Evolutionary conservation across 2,329 filamentous ascomycete genomes (phyloP).

Genomic region (Cadophora sp.): DNA sequence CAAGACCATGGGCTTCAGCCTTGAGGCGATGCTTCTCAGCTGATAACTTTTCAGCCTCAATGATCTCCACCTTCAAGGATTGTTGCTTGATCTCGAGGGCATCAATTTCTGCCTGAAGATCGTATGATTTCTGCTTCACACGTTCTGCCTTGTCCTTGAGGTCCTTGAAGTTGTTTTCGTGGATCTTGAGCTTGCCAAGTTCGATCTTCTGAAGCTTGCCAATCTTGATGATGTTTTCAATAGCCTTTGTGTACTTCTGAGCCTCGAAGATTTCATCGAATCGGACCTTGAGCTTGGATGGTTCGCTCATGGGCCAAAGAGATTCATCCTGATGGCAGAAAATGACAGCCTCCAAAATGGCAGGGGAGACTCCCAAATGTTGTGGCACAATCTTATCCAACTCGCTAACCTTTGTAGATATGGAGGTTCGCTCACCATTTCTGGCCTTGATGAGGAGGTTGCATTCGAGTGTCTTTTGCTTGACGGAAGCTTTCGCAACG

Average conservation of each 20-base stretch:
- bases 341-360: conserved; percentile 92
- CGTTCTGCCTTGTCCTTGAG: conserved; percentile 86
- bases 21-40: conserved; percentile 75
- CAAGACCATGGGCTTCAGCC: conserved; percentile 74
- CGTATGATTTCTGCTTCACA: conserved; percentile 68
- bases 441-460: conserved; percentile 73
- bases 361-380: conserved; percentile 86
- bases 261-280: conserved; percentile 99
- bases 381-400: conserved; percentile 85
- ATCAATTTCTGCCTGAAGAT: conserved; percentile 72
- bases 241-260: conserved; percentile 94
- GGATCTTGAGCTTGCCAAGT: conserved; percentile 73
- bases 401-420: conserved; percentile 82
- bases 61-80: conserved; percentile 64
- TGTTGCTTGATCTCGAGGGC: conserved; percentile 63
- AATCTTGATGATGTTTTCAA: conserved; percentile 90
- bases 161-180: conserved; percentile 78
- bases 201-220: conserved; percentile 83
- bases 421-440: conserved; percentile 73
- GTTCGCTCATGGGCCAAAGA: conserved; percentile 94
- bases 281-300: conserved; percentile 83
- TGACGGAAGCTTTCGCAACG: conserved; percentile 78
- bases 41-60: conserved; percentile 60
- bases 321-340: conserved; percentile 99
- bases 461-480: conserved; percentile 85